These are phyloP conservation scores for Rhizophora apiculata DNA, from an alignment of 345 rosid species.

Conservation along the genomic window DNA sequence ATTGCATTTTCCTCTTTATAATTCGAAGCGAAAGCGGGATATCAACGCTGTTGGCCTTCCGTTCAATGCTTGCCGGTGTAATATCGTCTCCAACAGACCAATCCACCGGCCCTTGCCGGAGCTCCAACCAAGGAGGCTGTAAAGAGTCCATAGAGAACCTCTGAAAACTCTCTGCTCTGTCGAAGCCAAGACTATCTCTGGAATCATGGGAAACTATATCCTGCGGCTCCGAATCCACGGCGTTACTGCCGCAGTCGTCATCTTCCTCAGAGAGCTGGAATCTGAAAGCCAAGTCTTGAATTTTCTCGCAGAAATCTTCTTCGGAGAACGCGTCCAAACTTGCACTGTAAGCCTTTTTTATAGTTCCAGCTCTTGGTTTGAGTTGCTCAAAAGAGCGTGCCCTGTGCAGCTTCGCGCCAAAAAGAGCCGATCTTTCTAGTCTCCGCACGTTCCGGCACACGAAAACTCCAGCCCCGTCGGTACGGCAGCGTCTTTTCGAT, in stretches of 20 bases:
- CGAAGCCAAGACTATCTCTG: constrained; percentile 7
- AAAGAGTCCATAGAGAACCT: constrained; percentile 14
- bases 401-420: constrained; percentile 40
- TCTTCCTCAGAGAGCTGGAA: constrained; percentile 46
- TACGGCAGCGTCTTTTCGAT: constrained; percentile 35
- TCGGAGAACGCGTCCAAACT: constrained; percentile 57
- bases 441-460: constrained; percentile 35
- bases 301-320: constrained; percentile 65
- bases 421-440: constrained; percentile 44
- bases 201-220: constrained; percentile 10
- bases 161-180: background rate
- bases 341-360: constrained; percentile 55
- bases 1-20: constrained; percentile 68
- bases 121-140: constrained; percentile 31
- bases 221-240: constrained; percentile 13
- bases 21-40: constrained; percentile 80
- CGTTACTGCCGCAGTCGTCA: background rate
- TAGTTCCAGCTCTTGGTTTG: constrained; percentile 24
- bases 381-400: constrained; percentile 45
- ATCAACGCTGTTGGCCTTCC: constrained; percentile 81
- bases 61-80: constrained; percentile 52
- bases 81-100: constrained; percentile 28
- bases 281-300: constrained; percentile 52
- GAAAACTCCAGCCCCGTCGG: constrained; percentile 25
- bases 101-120: constrained; percentile 28